Evolutionary conservation across 306 rosid genomes (phyloP).

Genomic region (Morella rubra): DNA sequence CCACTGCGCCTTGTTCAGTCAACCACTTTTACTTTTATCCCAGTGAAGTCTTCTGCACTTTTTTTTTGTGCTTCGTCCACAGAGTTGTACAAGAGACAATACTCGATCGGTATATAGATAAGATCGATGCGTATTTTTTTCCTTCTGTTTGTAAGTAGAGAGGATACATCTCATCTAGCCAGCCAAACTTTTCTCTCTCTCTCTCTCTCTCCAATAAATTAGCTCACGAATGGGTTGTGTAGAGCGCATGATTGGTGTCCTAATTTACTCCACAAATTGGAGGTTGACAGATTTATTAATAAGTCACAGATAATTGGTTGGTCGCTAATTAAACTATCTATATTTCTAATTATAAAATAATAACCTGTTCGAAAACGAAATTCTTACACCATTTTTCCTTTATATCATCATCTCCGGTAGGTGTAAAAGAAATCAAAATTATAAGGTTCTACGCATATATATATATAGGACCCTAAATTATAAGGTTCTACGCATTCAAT

Average conservation of each 20-base stretch:
- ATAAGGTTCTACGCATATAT: no score
- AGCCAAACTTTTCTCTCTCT: background rate
- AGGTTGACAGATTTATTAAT: conserved; percentile 18
- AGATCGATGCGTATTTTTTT: background rate
- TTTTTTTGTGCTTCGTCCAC: background rate
- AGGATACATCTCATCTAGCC: conserved; percentile 5
- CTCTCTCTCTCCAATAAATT: background rate
- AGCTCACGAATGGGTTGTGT: conserved; percentile 1
- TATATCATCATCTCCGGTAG: background rate
- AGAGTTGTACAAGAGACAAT: background rate
- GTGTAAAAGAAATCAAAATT: background rate
- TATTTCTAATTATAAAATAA: background rate
- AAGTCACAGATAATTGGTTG: conserved; percentile 2
- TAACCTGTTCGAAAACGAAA: background rate
- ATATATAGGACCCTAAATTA: no score
- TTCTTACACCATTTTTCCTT: background rate
- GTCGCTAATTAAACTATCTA: background rate
- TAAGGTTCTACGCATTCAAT: no score
- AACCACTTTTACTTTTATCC: background rate
- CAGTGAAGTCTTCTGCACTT: background rate
- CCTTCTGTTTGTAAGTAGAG: background rate
- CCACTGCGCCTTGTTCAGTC: background rate
- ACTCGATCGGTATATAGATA: no score
- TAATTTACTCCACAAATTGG: conserved; percentile 15
- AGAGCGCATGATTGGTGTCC: conserved; percentile 14